A percentile compares a stretch with the other conserved stretches of the same genome.
Conservation (phyloP, 305 asterid genomes). For the Andrographis paniculata region DNA sequence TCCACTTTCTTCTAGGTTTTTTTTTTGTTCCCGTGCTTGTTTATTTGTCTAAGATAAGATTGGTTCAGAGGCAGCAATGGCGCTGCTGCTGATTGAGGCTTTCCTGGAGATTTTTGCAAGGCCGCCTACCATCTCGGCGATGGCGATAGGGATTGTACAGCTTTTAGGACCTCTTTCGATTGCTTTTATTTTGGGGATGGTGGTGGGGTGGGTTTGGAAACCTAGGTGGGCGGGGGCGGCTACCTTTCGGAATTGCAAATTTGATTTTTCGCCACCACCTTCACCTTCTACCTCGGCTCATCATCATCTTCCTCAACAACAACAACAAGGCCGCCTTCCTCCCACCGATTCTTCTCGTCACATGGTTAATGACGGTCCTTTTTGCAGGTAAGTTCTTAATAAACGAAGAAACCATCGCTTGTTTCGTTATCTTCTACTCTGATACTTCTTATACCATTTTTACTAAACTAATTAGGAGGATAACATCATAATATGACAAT, state of each 20-base stretch:
- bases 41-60: constrained; percentile 8
- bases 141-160: constrained; percentile 41
- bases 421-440: too few species aligned
- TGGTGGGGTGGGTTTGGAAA: constrained; percentile 86
- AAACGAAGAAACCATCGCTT: too few species aligned
- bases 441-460: too few species aligned
- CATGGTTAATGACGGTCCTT: constrained; percentile 17
- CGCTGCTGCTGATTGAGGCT: constrained; percentile 36
- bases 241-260: constrained; percentile 46
- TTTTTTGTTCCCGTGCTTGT: constrained; percentile 10
- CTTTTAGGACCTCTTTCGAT: constrained; percentile 62
- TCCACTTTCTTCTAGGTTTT: constrained; percentile 3
- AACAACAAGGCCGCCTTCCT: too few species aligned
- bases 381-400: constrained; percentile 49
- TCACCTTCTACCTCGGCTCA: constrained; percentile 29
- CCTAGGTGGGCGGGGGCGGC: constrained; percentile 64
- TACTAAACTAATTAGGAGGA: too few species aligned
- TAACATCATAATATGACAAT: too few species aligned
- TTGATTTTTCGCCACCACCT: constrained; percentile 49
- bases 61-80: constrained; percentile 31
- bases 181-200: constrained; percentile 59
- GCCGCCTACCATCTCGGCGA: constrained; percentile 54
- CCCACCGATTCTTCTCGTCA: constrained; percentile 19
- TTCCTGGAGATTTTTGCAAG: constrained; percentile 43
- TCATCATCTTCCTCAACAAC: constrained; percentile 19